Evolutionary conservation across 2,329 filamentous ascomycete species (phyloP).

Genomic region (Calonectria pteridis): DNA sequence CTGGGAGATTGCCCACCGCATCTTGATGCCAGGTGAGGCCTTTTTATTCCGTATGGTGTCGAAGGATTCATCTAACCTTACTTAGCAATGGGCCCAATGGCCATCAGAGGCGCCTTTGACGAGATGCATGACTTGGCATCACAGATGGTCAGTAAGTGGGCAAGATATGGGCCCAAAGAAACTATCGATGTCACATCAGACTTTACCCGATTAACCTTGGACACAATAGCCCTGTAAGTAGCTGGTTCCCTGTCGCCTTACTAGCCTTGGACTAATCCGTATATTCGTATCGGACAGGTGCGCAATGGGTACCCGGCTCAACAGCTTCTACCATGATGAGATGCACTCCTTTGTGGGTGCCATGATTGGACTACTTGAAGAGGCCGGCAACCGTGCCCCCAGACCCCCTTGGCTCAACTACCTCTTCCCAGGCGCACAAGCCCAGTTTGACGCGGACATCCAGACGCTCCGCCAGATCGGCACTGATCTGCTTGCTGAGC

Average conservation of each 20-base stretch:
- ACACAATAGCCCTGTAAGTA: constrained; percentile 69
- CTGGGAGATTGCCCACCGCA: constrained; percentile 67
- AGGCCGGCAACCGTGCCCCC: constrained; percentile 63
- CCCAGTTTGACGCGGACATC: constrained; percentile 64
- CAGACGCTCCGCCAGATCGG: constrained; percentile 64
- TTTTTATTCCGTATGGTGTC: too few relatives aligned
- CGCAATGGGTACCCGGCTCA: constrained; percentile 71
- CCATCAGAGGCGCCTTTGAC: constrained; percentile 58
- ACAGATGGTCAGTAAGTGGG: constrained; percentile 71
- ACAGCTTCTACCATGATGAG: constrained; percentile 64
- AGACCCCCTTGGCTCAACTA: constrained; percentile 61
- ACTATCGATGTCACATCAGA: constrained; percentile 67
- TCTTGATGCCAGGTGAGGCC: constrained; percentile 65
- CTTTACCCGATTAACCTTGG: constrained; percentile 72
- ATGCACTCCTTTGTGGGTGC: constrained; percentile 52
- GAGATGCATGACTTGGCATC: constrained; percentile 72
- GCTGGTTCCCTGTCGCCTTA: background rate
- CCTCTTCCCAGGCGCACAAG: constrained; percentile 56
- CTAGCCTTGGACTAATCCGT: background rate
- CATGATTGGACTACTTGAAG: constrained; percentile 70
- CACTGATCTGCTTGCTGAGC: constrained; percentile 66
- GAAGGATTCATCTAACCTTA: background rate
- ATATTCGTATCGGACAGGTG: constrained; percentile 39
- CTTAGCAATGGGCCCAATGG: constrained; percentile 69
- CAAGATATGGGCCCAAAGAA: constrained; percentile 54